Conservation (phyloP, 1,139 yeast genomes). For the Saccharomyces hybrid region DNA sequence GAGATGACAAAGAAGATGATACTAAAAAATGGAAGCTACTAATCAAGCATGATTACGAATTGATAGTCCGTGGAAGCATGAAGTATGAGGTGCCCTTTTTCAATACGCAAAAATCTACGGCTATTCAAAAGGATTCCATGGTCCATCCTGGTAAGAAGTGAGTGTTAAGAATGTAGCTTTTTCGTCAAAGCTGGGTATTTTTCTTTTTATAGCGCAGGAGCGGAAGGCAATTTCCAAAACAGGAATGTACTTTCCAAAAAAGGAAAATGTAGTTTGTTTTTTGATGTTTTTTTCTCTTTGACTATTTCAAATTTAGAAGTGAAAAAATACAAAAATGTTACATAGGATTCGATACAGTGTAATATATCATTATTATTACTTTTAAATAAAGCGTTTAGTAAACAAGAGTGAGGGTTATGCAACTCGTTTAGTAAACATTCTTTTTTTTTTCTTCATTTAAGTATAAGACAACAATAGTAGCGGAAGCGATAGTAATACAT, state of each 20-base stretch:
- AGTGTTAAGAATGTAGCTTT: not conserved
- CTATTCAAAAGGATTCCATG: slow-evolving; percentile 47
- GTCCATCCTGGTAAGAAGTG: slow-evolving; percentile 10
- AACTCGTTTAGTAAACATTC: not conserved
- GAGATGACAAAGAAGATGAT: slow-evolving; percentile 35
- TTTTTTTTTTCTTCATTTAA: not conserved
- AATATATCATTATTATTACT: not conserved
- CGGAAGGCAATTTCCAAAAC: not conserved
- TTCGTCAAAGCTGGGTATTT: not conserved
- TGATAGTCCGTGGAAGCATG: slow-evolving; percentile 75
- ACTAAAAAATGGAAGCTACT: slow-evolving; percentile 62
- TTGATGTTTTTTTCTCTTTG: not conserved
- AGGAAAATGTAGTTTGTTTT: not conserved
- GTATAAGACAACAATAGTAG: not conserved
- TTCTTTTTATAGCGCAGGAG: not conserved
- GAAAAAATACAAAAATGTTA: not conserved
- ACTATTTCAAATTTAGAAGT: not conserved
- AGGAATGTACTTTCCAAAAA: not conserved
- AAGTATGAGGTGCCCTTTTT: slow-evolving; percentile 68
- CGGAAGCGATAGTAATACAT: not conserved
- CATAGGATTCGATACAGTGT: not conserved
- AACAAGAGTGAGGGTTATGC: not conserved
- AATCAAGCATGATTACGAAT: slow-evolving; percentile 74
- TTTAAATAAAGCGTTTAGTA: not conserved
- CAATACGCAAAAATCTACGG: slow-evolving; percentile 46